Percentiles rank a stretch among this genome's conserved stretches.
These are phyloP conservation scores for Barnettozyma siamensis DNA, from an alignment of 805 yeast species.

Conservation along the genomic window DNA sequence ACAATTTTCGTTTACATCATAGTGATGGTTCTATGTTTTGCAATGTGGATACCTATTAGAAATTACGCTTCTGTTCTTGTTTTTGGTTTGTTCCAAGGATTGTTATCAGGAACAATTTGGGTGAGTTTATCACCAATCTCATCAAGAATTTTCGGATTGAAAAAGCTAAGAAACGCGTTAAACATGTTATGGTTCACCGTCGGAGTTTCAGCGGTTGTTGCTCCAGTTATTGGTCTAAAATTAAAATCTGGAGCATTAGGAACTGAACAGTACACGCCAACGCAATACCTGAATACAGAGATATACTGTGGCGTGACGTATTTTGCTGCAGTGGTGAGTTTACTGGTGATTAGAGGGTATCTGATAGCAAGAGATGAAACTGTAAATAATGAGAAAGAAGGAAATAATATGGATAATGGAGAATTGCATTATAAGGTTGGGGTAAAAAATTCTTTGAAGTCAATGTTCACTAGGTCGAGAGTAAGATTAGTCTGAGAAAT, in stretches of 20 bases:
- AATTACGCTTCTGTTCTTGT: conserved; percentile 50
- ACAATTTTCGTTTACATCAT: conserved; percentile 33
- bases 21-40: conserved; percentile 37
- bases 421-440: conserved; percentile 19
- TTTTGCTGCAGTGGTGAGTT: conserved; percentile 36
- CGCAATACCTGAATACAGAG: conserved; percentile 47
- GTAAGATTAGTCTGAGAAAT: conserved; percentile 12
- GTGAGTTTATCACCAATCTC: conserved; percentile 47
- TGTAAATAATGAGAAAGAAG: conserved; percentile 20
- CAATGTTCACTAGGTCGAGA: conserved; percentile 9
- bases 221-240: conserved; percentile 56
- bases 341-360: conserved; percentile 49
- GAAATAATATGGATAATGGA: conserved; percentile 24
- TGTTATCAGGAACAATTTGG: conserved; percentile 57
- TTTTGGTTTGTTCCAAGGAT: conserved; percentile 49
- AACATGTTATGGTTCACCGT: conserved; percentile 49
- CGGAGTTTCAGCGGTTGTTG: conserved; percentile 45
- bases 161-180: conserved; percentile 42
- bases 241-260: conserved; percentile 31
- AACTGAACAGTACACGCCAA: conserved; percentile 32
- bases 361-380: conserved; percentile 42
- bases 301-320: conserved; percentile 56
- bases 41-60: conserved; percentile 56
- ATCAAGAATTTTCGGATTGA: conserved; percentile 50
- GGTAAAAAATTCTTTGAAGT: background rate